Evolutionary conservation across 495 filamentous ascomycete genomes (phyloP).

Genomic region (Podospora tetraspora): DNA sequence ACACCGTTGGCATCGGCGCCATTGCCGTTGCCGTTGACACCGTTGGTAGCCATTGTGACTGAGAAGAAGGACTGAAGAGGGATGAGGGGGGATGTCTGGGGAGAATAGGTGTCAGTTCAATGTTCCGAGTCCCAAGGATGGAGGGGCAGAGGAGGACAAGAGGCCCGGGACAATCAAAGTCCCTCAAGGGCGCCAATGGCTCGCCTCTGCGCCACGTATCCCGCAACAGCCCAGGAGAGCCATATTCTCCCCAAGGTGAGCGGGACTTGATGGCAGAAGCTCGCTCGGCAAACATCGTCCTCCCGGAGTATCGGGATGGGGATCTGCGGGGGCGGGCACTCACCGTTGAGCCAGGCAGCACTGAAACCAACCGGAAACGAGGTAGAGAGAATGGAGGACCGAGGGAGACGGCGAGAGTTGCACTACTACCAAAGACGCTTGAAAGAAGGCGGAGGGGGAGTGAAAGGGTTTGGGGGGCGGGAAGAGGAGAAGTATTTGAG

Average conservation of each 20-base stretch:
- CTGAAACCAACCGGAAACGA: constrained; percentile 7
- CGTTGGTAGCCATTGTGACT: constrained; percentile 57
- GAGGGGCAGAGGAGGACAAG: not conserved
- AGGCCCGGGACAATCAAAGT: not conserved
- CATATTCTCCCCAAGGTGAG: not conserved
- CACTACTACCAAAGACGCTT: constrained; percentile 18
- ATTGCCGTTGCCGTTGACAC: constrained; percentile 25
- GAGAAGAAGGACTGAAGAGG: not conserved
- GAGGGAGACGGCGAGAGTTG: constrained; percentile 7
- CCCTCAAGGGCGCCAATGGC: not conserved
- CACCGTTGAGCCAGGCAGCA: constrained; percentile 8
- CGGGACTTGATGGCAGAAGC: not conserved
- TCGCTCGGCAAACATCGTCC: not conserved
- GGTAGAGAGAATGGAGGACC: constrained; percentile 10
- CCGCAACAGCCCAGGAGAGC: not conserved
- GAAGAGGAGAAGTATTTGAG: constrained; percentile 32
- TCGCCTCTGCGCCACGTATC: not conserved
- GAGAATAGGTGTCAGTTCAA: not conserved
- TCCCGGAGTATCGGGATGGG: not conserved
- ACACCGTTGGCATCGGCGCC: constrained; percentile 29
- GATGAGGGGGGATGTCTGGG: not conserved
- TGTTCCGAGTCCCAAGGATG: not conserved
- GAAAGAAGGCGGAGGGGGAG: constrained; percentile 24
- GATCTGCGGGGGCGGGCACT: constrained; percentile 1
- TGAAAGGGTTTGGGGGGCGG: constrained; percentile 17